Evolutionary conservation across 495 filamentous ascomycete genomes (phyloP).

Genomic region (Aspergillus carlsbadensis): DNA sequence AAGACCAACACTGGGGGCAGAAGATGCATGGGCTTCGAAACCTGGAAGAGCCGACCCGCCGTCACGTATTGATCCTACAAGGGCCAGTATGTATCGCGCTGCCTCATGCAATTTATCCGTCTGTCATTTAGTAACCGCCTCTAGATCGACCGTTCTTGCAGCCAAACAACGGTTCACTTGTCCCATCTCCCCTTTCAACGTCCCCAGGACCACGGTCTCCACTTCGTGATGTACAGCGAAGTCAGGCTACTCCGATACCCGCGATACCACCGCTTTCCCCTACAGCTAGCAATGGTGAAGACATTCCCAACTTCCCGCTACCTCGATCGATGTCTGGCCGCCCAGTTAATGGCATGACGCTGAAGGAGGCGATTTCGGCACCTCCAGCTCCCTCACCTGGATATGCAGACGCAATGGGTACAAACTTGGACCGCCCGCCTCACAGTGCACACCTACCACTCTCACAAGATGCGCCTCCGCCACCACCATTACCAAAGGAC

Average conservation of each 20-base stretch:
- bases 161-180: conserved; percentile 55
- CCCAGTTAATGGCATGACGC: conserved; percentile 19
- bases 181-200: conserved; percentile 56
- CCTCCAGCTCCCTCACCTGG: conserved; percentile 23
- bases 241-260: conserved; percentile 46
- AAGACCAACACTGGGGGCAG: conserved; percentile 8
- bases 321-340: conserved; percentile 37
- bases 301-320: conserved; percentile 62
- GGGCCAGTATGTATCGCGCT: conserved; percentile 51
- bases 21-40: conserved; percentile 21
- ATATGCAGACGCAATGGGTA: conserved; percentile 8
- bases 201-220: conserved; percentile 41
- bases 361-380: conserved; percentile 13
- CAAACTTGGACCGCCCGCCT: background rate
- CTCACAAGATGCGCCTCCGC: conserved; percentile 21
- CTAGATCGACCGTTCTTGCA: conserved; percentile 62
- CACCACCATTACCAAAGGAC: conserved; percentile 31
- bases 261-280: conserved; percentile 42
- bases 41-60: conserved; percentile 33
- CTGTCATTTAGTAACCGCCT: conserved; percentile 6
- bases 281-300: conserved; percentile 50
- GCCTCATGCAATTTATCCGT: background rate
- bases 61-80: conserved; percentile 54
- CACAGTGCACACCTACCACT: conserved; percentile 12
- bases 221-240: conserved; percentile 40